A percentile compares a stretch with the other conserved stretches of the same genome.
phyloP scores from a whole-genome alignment of 2,329 filamentous ascomycete genomes.

The Fusarium globosum region DNA sequence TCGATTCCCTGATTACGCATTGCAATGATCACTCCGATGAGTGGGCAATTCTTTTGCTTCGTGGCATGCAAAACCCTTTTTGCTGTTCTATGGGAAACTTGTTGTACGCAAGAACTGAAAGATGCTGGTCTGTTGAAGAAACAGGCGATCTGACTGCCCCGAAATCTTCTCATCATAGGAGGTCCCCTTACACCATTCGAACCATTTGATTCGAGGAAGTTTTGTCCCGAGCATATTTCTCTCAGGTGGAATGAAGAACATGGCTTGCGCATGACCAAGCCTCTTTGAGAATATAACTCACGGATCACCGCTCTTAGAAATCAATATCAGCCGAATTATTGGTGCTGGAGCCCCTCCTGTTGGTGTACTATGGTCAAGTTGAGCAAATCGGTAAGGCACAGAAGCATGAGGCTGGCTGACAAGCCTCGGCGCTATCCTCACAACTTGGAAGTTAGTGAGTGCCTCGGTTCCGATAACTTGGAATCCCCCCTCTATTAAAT shows the following conservation, averaged over 20 bases:
- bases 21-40: rapidly evolving
- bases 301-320: constrained; percentile 9
- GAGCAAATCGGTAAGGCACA: constrained; percentile 20
- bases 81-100: background rate
- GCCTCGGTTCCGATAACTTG: constrained; percentile 20
- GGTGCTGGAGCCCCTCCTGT: background rate
- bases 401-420: constrained; percentile 34
- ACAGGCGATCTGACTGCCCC: background rate
- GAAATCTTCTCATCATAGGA: background rate
- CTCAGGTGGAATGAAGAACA: background rate
- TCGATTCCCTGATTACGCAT: constrained; percentile 36
- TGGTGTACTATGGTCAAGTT: background rate
- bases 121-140: background rate
- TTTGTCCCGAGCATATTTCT: background rate
- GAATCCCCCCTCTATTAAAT: constrained; percentile 2
- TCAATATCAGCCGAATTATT: constrained; percentile 18
- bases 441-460: constrained; percentile 7
- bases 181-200: background rate
- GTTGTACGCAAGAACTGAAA: background rate
- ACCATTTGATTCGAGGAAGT: constrained; percentile 8
- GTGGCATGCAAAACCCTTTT: background rate
- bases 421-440: constrained; percentile 4
- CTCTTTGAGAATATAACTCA: constrained; percentile 19
- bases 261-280: constrained; percentile 32
- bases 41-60: background rate